Conservation (phyloP, 768 basidiomycete genomes). For the Boletus subcaerulescens region DNA sequence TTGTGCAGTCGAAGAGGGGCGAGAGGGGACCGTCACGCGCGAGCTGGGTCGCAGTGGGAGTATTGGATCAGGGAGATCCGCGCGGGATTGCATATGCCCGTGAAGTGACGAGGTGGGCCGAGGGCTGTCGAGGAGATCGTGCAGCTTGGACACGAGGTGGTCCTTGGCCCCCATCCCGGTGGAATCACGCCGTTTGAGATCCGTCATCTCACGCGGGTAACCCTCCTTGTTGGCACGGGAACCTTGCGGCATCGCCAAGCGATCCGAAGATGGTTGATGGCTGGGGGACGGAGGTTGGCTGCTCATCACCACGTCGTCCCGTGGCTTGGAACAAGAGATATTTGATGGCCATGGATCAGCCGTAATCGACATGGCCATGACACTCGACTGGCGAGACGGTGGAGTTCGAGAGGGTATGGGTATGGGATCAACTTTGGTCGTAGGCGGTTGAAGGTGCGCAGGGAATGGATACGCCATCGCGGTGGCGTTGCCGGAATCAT, state of each 20-base stretch:
- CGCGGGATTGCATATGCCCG: constrained; percentile 32
- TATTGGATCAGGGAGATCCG: constrained; percentile 25
- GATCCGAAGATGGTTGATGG: constrained; percentile 26
- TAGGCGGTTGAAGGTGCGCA: constrained; percentile 23
- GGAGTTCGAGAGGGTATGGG: constrained; percentile 29
- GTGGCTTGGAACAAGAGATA: constrained; percentile 26
- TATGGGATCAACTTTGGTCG: constrained; percentile 24
- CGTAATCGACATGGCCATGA: constrained; percentile 26
- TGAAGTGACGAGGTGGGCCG: constrained; percentile 41
- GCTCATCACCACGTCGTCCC: constrained; percentile 28
- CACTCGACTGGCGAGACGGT: constrained; percentile 27
- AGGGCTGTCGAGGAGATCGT: constrained; percentile 47
- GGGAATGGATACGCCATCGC: constrained; percentile 23
- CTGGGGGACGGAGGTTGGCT: constrained; percentile 28
- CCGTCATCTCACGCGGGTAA: constrained; percentile 21
- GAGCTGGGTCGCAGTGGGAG: constrained; percentile 18
- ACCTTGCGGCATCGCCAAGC: constrained; percentile 12
- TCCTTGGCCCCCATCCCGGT: constrained; percentile 25
- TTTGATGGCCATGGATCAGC: constrained; percentile 24
- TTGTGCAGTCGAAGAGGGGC: constrained; percentile 22
- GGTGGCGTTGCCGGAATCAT: constrained; percentile 11
- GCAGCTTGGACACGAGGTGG: constrained; percentile 38
- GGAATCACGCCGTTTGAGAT: constrained; percentile 21
- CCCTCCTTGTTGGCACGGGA: constrained; percentile 16
- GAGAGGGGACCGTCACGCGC: constrained; percentile 22